Evolutionary conservation across 2,329 filamentous ascomycete genomes (phyloP).

Genomic region (Claviceps spartinae): DNA sequence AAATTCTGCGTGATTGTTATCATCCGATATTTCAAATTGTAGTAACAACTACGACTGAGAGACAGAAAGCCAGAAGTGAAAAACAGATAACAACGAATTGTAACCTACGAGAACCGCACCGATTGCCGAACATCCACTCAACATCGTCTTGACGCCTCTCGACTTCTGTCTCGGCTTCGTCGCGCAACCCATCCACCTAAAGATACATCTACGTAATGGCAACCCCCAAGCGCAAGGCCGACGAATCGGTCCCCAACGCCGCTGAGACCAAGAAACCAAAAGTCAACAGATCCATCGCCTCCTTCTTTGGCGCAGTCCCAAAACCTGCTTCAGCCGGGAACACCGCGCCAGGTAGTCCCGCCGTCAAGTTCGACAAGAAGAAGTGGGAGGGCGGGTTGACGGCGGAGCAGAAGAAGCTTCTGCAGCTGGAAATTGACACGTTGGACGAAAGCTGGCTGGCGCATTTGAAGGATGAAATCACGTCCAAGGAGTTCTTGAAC

Average conservation of each 20-base stretch:
- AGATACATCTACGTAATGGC: constrained; percentile 27
- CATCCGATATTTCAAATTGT: no score
- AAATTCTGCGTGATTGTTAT: no score
- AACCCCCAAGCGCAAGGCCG: constrained; percentile 51
- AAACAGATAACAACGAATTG: background rate
- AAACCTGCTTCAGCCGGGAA: constrained; percentile 28
- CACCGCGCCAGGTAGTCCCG: constrained; percentile 17
- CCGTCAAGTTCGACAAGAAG: constrained; percentile 65
- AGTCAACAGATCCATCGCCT: constrained; percentile 66
- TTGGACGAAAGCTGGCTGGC: constrained; percentile 85
- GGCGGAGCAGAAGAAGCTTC: constrained; percentile 65
- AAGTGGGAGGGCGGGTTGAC: constrained; percentile 77
- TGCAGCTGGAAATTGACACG: constrained; percentile 84
- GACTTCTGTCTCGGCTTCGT: background rate
- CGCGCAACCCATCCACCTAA: background rate
- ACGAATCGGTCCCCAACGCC: constrained; percentile 28
- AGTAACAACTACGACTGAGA: no score
- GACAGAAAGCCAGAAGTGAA: no score
- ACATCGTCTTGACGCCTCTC: background rate
- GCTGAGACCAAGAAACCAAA: constrained; percentile 56
- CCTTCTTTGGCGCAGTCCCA: constrained; percentile 65
- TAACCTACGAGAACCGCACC: background rate
- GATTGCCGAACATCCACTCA: background rate
- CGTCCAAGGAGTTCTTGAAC: constrained; percentile 65
- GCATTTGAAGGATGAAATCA: constrained; percentile 75